Base-by-base conservation (phyloP, 352 stramenopile species). In the Plasmopara viticola region DNA sequence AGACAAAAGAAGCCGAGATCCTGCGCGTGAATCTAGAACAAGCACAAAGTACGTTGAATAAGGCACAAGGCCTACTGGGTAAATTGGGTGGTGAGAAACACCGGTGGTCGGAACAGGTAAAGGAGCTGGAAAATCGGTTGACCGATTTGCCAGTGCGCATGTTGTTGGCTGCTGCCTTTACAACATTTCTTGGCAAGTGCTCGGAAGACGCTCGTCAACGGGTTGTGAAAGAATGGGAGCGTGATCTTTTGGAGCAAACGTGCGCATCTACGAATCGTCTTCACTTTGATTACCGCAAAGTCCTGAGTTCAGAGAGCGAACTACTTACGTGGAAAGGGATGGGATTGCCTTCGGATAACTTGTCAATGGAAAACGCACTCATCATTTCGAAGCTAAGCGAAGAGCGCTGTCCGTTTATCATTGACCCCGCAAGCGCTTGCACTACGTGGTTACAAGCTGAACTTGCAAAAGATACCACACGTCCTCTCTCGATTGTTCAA, bases 341-440 rank as follows among this genome's bases (percentile, higher is more conserved):
- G 65, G 93, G 93, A 0, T 64, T 98, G 8, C 94, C 94, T 0
- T 77, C 85, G 0, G 94, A 98, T 54, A 84, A 95, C 34, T 60
- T 98, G 2, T 97, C 83, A 9, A 92, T 96, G 75, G 94, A 98
- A 52, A 98, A 98, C 53, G 93, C 84, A 1, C 59, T 98, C 5
- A 86, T 98, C 9, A 74, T 98, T 5, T 58, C 84, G 4, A 84
- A 96, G 42, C 77, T 68, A 0, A 77, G 73, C n/a, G 51, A 56
- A 6, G 70, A 87, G 17, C 73, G 87, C 5, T 95, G 95, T 42
- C 90, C 94, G 2, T 98, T 98, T 50, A 96, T 98, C 54, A 93
- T 98, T 43, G 94, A 98, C 45, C 94, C 94, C 0, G 90, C 90
- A 0, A 95, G 74, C 37, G 90, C 92, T 0, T 83, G 84, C 14